Conservation (phyloP, 306 rosid genomes). For the Biancaea sappan region DNA sequence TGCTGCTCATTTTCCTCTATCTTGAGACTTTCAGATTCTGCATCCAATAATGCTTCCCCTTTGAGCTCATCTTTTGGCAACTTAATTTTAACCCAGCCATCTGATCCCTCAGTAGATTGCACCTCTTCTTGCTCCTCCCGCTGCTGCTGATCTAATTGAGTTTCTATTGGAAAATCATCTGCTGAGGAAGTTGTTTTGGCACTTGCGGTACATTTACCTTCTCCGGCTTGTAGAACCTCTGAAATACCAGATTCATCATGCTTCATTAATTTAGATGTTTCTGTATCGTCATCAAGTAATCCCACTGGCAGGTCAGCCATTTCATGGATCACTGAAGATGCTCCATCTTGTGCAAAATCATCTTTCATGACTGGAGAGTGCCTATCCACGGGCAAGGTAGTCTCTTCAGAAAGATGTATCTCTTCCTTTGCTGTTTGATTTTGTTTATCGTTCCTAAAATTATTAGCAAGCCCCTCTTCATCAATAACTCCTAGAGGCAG, state of each 20-base stretch:
- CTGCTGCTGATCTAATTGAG: conserved; percentile 12
- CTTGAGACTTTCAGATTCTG: background rate
- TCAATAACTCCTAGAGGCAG: conserved; percentile 31
- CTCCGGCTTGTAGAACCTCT: background rate
- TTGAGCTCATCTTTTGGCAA: conserved; percentile 12
- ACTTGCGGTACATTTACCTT: background rate
- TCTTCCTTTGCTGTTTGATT: background rate
- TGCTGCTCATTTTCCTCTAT: background rate
- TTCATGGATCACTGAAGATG: background rate
- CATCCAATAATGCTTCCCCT: background rate
- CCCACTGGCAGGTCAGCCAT: conserved; percentile 27
- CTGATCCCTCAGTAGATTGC: conserved; percentile 25
- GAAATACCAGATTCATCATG: background rate
- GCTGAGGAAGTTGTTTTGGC: background rate
- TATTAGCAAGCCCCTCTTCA: background rate
- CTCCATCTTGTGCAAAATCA: background rate
- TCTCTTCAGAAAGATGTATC: background rate
- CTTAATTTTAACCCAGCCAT: conserved; percentile 29
- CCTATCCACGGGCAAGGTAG: background rate
- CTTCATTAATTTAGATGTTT: background rate
- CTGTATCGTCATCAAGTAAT: conserved; percentile 18
- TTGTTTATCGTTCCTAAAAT: conserved; percentile 3
- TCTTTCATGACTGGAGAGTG: background rate
- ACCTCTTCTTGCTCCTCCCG: conserved; percentile 34
- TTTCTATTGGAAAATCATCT: background rate